Percentiles rank a stretch among this genome's conserved stretches.
These are phyloP conservation scores for Excoecaria agallocha DNA, from an alignment of 345 rosid species.

Conservation along the genomic window DNA sequence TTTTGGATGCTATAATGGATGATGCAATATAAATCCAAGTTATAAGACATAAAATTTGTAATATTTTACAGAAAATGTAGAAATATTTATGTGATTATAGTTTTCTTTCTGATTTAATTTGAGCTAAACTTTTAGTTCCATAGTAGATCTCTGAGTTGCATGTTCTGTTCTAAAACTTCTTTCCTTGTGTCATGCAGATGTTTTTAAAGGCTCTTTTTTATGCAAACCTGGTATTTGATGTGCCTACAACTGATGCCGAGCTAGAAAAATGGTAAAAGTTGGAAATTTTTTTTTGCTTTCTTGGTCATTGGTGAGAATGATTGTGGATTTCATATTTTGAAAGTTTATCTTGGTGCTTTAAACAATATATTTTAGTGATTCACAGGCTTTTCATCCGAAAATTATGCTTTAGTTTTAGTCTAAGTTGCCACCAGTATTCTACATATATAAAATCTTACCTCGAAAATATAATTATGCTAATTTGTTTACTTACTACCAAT, in stretches of 20 bases:
- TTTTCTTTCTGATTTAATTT: too few relatives aligned
- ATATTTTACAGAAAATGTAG: too few relatives aligned
- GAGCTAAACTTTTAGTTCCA: too few relatives aligned
- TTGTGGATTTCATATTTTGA: slow-evolving; percentile 14
- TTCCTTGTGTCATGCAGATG: slow-evolving; percentile 44
- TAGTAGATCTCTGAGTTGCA: neutral
- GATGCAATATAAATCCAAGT: neutral
- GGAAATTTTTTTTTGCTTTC: neutral
- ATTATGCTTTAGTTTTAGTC: neutral
- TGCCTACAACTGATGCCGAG: slow-evolving; percentile 56
- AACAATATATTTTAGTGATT: neutral
- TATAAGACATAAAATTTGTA: too few relatives aligned
- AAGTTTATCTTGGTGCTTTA: slow-evolving; percentile 1
- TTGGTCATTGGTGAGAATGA: neutral
- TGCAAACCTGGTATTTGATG: slow-evolving; percentile 76
- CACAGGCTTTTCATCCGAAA: too few relatives aligned
- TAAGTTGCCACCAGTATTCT: neutral
- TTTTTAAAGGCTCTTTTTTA: slow-evolving; percentile 83
- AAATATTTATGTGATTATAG: too few relatives aligned
- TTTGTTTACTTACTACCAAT: slow-evolving; percentile 16
- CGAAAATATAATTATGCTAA: neutral
- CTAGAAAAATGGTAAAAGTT: slow-evolving; percentile 52
- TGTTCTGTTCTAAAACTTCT: neutral
- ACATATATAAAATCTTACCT: neutral
- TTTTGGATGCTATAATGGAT: slow-evolving; percentile 2